phyloP scores from a whole-genome alignment of 768 basidiomycete genomes.

The Phylloporus scabripes region DNA sequence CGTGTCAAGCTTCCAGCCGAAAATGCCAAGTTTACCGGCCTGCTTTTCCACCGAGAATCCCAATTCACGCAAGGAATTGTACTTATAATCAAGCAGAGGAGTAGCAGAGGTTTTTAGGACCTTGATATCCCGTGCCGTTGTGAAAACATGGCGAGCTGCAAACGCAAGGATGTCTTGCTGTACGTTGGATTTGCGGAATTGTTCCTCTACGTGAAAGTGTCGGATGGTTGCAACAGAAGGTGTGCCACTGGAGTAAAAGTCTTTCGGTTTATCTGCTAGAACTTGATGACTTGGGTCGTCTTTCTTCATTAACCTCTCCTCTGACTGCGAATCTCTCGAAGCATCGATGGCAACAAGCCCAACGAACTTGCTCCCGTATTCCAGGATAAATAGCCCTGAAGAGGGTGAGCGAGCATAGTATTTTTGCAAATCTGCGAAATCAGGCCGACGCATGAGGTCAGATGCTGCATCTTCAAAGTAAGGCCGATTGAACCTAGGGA shows the following conservation, averaged over 20 bases:
- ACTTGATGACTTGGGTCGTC: constrained; percentile 13
- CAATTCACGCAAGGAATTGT: constrained; percentile 38
- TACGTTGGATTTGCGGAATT: constrained; percentile 49
- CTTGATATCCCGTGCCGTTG: constrained; percentile 36
- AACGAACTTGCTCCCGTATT: constrained; percentile 51
- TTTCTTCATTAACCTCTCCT: constrained; percentile 23
- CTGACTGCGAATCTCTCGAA: constrained; percentile 35
- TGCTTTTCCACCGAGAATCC: constrained; percentile 47
- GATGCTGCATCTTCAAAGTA: constrained; percentile 54
- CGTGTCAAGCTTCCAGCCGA: constrained; percentile 49
- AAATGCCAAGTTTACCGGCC: constrained; percentile 45
- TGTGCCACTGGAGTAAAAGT: constrained; percentile 29
- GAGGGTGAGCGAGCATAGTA: constrained; percentile 59
- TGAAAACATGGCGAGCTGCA: constrained; percentile 56
- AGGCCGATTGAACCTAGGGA: constrained; percentile 61
- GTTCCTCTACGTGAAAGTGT: constrained; percentile 69
- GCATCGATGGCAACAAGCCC: constrained; percentile 72
- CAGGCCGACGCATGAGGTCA: constrained; percentile 47
- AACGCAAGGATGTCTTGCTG: constrained; percentile 64
- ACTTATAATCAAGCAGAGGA: constrained; percentile 47
- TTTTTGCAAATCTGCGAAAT: constrained; percentile 45
- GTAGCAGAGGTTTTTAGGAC: constrained; percentile 44
- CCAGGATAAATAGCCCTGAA: constrained; percentile 68
- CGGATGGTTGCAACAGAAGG: constrained; percentile 59
- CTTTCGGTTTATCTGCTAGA: constrained; percentile 9